Evolutionary conservation across 176 grass and related monocot genomes (phyloP), one percentile per base, ranked within the genome.

Genomic region (Hyparrhenia diplandra): DNA sequence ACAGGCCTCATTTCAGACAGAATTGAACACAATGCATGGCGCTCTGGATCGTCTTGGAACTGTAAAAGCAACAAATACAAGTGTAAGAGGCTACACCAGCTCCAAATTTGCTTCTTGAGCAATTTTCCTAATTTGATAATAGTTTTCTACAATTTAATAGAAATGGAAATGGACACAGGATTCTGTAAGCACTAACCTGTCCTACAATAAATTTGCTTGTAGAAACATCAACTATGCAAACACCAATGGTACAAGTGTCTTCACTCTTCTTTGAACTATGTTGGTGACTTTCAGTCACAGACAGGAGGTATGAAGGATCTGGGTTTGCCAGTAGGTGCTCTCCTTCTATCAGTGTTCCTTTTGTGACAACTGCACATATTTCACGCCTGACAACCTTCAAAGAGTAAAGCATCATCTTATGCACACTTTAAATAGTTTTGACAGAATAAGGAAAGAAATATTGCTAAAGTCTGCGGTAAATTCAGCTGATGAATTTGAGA

Each of bases 341-440:
- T 74, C 95, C 95, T 72, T 98, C 95, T 79, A 82, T 89, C 51
- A 94, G 84, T 86, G 95, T 98, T 73, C 95, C 95, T 82, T 98
- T 94, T 55, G 95, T 91, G 60, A 94, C 92, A 59, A 94, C 64
- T 64, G 90, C 92, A 88, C 95, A 98, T 84, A 98, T 86, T 92
- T 98, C 95, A 83, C 95, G 92, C 82, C 89, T 98, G 78, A 98
- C 95, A 69, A 98, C 95, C 95, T 98, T 91, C 62, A 91, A 66
- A 85, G 49, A 80, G 70, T 59, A 84, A 84, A 92, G 67, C 31
- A 85, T 65, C 43, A 89, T 64, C 16, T 65, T 71, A 34, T 34
- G 28, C 18, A 32, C 55, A 64, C 12, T 24, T 46, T 6, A 77
- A 76, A 2, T 69, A 73, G 21, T 27, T 78, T 42, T 78, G 57